A percentile compares a stretch with the other conserved stretches of the same genome.
These are phyloP conservation scores for Phaeosphaeriaceae sp. DNA, from an alignment of 2,329 filamentous ascomycete genomes.

Conservation along the genomic window DNA sequence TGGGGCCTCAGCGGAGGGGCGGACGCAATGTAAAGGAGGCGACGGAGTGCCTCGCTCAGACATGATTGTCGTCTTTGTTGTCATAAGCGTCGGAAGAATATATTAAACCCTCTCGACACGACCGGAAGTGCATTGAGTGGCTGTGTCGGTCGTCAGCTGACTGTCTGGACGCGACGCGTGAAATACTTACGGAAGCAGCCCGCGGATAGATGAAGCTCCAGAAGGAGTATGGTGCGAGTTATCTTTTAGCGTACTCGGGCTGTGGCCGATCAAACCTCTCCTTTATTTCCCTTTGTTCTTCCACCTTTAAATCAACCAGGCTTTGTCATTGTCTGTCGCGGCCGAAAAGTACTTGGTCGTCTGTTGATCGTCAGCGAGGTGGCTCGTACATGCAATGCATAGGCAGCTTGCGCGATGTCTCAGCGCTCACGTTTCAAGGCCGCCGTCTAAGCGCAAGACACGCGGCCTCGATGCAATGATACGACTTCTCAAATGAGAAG, in stretches of 20 bases:
- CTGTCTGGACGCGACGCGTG: neutral
- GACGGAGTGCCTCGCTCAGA: neutral
- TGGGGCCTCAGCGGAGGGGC: neutral
- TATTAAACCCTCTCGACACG: neutral
- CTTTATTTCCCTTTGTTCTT: no score
- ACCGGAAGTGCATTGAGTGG: neutral
- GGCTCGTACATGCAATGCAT: no score
- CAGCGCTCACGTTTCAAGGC: neutral
- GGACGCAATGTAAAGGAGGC: neutral
- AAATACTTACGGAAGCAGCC: neutral
- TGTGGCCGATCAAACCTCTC: no score
- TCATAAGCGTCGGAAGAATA: neutral
- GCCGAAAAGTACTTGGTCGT: no score
- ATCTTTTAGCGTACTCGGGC: neutral
- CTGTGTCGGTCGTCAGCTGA: neutral
- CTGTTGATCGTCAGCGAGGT: no score
- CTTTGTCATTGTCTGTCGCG: no score
- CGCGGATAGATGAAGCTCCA: neutral
- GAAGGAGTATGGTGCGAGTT: neutral
- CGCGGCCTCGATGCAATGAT: neutral
- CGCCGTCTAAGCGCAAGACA: neutral
- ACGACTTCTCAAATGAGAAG: neutral
- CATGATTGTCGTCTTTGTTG: neutral
- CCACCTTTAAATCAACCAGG: no score
- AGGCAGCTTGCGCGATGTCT: no score